Evolutionary conservation across 306 rosid genomes (phyloP).

Genomic region (Cucumis hystrix): DNA sequence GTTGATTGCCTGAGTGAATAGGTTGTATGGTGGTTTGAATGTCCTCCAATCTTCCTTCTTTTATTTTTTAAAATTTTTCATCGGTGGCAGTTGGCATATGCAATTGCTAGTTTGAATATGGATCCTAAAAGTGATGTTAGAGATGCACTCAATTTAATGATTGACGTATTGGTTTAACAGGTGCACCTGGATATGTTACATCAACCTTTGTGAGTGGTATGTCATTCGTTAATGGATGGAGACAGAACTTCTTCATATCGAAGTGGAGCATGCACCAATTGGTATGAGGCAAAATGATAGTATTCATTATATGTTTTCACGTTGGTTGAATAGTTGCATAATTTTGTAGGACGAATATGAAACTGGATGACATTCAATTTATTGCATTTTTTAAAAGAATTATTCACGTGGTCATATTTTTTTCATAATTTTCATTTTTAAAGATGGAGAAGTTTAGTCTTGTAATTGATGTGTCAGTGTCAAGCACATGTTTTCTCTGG

Average conservation of each 20-base stretch:
- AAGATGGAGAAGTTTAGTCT: not conserved
- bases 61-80: not conserved
- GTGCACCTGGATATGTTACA: constrained; percentile 78
- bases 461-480: not conserved
- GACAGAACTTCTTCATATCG: constrained; percentile 68
- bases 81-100: not conserved
- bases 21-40: not conserved
- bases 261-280: constrained; percentile 99
- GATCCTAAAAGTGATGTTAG: not conserved
- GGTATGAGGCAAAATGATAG: constrained; percentile 30
- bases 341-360: not conserved
- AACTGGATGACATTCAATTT: not conserved
- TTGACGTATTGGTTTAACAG: constrained; percentile 27
- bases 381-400: not conserved
- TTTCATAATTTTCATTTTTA: not conserved
- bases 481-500: not conserved
- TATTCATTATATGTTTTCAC: not conserved
- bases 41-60: not conserved
- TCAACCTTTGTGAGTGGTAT: constrained; percentile 80
- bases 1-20: not conserved
- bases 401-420: not conserved
- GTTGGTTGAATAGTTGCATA: not conserved
- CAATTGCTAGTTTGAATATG: not conserved
- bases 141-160: not conserved
- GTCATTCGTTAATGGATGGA: constrained; percentile 97